Conservation (phyloP, 139 green algal genomes). For the Tetradesmus obliquus region DNA sequence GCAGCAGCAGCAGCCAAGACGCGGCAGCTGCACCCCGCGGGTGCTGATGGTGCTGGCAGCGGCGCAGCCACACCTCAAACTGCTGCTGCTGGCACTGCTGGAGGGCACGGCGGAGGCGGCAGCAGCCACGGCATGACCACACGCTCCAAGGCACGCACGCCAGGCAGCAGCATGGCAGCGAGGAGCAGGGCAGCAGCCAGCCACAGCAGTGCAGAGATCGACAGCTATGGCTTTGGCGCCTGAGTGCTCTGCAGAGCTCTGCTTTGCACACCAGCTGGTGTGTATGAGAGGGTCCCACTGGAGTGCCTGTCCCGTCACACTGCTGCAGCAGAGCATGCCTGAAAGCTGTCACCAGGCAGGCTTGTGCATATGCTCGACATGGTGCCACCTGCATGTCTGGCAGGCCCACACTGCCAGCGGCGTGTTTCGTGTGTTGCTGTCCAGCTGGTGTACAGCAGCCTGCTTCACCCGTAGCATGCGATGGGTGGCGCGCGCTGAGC, state of each 20-base stretch:
- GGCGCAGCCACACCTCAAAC: neutral
- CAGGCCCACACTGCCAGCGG: too few relatives aligned
- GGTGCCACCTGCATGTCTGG: too few relatives aligned
- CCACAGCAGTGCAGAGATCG: neutral
- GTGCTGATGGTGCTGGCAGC: neutral
- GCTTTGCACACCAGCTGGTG: neutral
- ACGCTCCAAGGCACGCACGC: neutral
- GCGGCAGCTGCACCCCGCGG: neutral
- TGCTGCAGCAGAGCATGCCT: too few relatives aligned
- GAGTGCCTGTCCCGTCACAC: too few relatives aligned
- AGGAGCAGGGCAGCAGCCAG: neutral
- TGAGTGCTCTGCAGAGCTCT: neutral
- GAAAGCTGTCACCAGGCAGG: too few relatives aligned
- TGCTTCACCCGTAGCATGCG: too few relatives aligned
- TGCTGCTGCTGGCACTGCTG: neutral
- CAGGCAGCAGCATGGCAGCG: neutral
- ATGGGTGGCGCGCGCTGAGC: too few relatives aligned
- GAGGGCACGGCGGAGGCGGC: neutral
- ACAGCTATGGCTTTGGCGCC: conserved; percentile 17
- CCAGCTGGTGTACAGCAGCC: too few relatives aligned
- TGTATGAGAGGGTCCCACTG: neutral
- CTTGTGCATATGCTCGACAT: too few relatives aligned
- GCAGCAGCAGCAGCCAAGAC: neutral
- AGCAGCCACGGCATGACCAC: neutral
- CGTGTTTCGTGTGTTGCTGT: too few relatives aligned